These are phyloP conservation scores for Claviceps cyperi DNA, from an alignment of 2,329 filamentous ascomycete species.

Conservation along the genomic window DNA sequence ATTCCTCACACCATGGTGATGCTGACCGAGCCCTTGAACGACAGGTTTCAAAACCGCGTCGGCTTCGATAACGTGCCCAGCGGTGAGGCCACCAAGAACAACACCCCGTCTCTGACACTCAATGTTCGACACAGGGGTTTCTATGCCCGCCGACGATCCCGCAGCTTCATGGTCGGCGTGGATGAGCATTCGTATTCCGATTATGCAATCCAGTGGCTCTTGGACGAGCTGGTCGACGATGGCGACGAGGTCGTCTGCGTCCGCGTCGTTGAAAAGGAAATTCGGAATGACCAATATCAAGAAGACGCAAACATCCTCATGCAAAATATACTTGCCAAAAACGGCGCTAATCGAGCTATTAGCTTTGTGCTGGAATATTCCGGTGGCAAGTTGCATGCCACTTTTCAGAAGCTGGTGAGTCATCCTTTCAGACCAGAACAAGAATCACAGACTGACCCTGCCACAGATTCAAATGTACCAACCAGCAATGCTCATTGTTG, in stretches of 20 bases:
- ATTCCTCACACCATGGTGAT: constrained; percentile 20
- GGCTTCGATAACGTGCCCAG: constrained; percentile 45
- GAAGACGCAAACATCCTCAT: constrained; percentile 63
- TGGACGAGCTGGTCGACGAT: constrained; percentile 84
- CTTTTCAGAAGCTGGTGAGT: constrained; percentile 77
- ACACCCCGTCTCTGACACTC: constrained; percentile 58
- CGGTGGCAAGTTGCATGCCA: constrained; percentile 77
- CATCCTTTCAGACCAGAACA: neutral
- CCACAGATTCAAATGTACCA: constrained; percentile 77
- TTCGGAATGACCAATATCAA: constrained; percentile 58
- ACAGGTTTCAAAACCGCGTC: constrained; percentile 45
- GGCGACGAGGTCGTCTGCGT: constrained; percentile 89
- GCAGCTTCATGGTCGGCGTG: constrained; percentile 81
- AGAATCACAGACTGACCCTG: neutral
- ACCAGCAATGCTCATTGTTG: constrained; percentile 80
- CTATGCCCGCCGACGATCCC: constrained; percentile 61
- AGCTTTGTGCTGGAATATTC: constrained; percentile 77
- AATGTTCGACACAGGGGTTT: constrained; percentile 81
- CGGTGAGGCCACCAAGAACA: constrained; percentile 44
- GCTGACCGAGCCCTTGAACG: constrained; percentile 27
- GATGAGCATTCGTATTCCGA: constrained; percentile 88
- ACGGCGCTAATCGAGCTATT: constrained; percentile 65
- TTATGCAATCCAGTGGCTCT: constrained; percentile 81
- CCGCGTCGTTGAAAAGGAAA: constrained; percentile 72
- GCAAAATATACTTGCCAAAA: constrained; percentile 64